Base-by-base conservation (phyloP, 1,284 basidiomycete genomes). In the Cryptococcus sp. region DNA sequence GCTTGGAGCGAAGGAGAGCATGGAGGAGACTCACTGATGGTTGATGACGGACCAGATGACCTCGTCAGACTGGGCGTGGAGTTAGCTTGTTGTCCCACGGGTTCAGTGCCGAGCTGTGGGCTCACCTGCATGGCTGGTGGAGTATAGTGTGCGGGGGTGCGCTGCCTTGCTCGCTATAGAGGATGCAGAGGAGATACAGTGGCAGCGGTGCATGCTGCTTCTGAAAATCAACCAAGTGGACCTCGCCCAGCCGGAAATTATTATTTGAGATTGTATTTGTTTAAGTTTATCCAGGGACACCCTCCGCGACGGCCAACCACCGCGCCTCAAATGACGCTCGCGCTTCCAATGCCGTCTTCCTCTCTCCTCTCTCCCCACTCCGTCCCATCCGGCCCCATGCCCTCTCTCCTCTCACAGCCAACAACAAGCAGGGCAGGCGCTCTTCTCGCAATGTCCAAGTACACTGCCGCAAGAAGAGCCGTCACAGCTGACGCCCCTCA, bases 11-110 rank as follows among this genome's bases (percentile, higher is more conserved):
- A 46, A 18, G 15, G 43, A 21, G 21, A 52, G 42, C 11, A 18
- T 24, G n/a, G 28, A 38, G 15, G n/a, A 33, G 24, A 70, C 74
- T 61, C 57, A 93, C 76, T 92, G 89, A 62, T 85, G 83, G 77
- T 92, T 92, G 73, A 95, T 94, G 43, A 93, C 88, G 28, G 87
- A 89, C 91, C 91, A 95, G 64, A 95, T 94, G 64, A 95, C 87
- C 78, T 94, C 91, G 86, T 95, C 91, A 76, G 88, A 89, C 79
- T 94, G 87, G 85, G 64, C 62, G 38, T 24, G 40, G 5, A 15
- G 58, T 69, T 46, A 69, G 68, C 57, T 37, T 33, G 4, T 9
- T 5, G 5, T 33, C 28, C 9, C 8, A n/a, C 4, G 24, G 9
- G 16, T 16, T 16, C 40, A 2, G 37, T 16, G 16, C 11, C 9